A percentile compares a stretch with the other conserved stretches of the same genome.
phyloP scores from a whole-genome alignment of 2,329 filamentous ascomycete species.

The Stagonosporopsis chrysanthemi region DNA sequence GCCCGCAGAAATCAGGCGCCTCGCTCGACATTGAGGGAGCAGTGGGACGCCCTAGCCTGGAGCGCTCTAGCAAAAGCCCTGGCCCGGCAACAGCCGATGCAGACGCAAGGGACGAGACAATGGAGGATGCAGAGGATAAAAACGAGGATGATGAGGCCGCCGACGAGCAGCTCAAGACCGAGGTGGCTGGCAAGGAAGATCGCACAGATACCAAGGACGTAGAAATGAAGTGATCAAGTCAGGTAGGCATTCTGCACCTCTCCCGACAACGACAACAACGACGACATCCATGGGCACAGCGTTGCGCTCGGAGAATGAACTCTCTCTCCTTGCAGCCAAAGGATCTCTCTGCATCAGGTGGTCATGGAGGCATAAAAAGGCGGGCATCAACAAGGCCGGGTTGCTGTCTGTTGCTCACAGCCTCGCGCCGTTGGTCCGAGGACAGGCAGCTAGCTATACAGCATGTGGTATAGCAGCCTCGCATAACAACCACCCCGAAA shows the following conservation, averaged over 20 bases:
- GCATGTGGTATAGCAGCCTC: not conserved
- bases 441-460: not conserved
- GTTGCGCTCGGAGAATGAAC: not conserved
- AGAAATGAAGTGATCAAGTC: conserved; percentile 34
- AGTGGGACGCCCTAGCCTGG: conserved; percentile 45
- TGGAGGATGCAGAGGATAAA: conserved; percentile 29
- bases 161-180: conserved; percentile 19
- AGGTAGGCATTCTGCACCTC: conserved; percentile 7
- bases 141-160: conserved; percentile 25
- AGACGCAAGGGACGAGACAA: conserved; percentile 31
- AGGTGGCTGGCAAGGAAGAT: conserved; percentile 24
- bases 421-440: not conserved
- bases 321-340: not conserved
- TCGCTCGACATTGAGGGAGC: conserved; percentile 47
- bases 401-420: not conserved
- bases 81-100: conserved; percentile 10
- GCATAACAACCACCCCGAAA: not conserved
- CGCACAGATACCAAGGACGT: conserved; percentile 25
- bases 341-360: not conserved
- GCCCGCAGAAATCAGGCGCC: conserved; percentile 72
- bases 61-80: conserved; percentile 39
- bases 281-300: not conserved
- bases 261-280: not conserved
- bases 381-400: not conserved
- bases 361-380: not conserved